These are phyloP conservation scores for Cystofilobasidium bisporidii DNA, from an alignment of 768 basidiomycete species.

Conservation along the genomic window DNA sequence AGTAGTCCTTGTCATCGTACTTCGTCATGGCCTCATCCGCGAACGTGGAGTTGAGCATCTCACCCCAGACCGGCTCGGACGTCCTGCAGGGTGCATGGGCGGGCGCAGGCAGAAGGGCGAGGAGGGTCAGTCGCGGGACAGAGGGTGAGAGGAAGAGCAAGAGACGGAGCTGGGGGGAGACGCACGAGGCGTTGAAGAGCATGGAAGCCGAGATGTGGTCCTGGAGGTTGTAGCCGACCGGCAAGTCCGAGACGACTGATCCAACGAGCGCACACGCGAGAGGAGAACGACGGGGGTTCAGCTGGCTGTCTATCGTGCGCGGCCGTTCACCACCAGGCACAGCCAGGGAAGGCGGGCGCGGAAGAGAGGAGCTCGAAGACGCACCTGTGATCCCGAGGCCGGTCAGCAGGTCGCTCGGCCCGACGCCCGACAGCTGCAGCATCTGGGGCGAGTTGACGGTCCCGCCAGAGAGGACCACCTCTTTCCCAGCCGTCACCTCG, in stretches of 20 bases:
- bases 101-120: neutral
- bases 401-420: constrained; percentile 49
- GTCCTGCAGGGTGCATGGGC: neutral
- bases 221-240: constrained; percentile 54
- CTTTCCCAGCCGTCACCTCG: constrained; percentile 52
- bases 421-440: constrained; percentile 53
- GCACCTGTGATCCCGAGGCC: constrained; percentile 42
- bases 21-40: neutral
- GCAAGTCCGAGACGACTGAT: constrained; percentile 46
- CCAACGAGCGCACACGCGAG: neutral
- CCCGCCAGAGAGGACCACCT: constrained; percentile 50
- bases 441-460: constrained; percentile 50
- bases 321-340: too few relatives aligned
- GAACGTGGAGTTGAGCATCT: constrained; percentile 4
- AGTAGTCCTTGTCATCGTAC: constrained; percentile 13
- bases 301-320: too few relatives aligned
- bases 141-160: neutral
- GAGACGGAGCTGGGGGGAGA: too few relatives aligned
- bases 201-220: constrained; percentile 21
- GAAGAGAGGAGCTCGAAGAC: neutral
- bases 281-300: too few relatives aligned
- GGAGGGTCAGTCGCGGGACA: neutral
- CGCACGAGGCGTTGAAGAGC: neutral
- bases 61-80: constrained; percentile 12
- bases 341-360: neutral